Percentiles rank a stretch among this genome's conserved stretches.
These are phyloP conservation scores for Stephania cephalantha DNA, from an alignment of 164 flowering plant genomes.

Conservation along the genomic window DNA sequence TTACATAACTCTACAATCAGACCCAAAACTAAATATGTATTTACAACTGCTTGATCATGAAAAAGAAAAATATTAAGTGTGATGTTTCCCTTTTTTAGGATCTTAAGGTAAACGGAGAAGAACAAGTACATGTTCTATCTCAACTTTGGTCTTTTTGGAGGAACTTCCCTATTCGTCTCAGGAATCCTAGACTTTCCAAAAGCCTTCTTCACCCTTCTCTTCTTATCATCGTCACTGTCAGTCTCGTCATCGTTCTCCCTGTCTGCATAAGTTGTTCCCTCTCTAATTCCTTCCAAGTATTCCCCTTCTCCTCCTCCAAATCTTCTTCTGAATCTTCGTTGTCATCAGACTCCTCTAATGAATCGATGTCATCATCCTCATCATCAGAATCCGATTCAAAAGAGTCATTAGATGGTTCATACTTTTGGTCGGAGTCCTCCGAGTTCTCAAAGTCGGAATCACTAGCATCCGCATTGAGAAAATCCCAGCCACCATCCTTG, in stretches of 20 bases:
- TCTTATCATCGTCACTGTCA: slow-evolving; percentile 77
- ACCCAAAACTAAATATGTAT: background rate
- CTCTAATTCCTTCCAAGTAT: slow-evolving; percentile 91
- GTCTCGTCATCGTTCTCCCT: slow-evolving; percentile 65
- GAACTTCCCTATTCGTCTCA: slow-evolving; percentile 26
- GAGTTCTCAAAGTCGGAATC: slow-evolving; percentile 66
- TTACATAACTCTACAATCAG: too few relatives aligned
- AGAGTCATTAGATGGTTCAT: slow-evolving; percentile 65
- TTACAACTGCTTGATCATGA: background rate
- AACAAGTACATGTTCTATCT: slow-evolving; percentile 19
- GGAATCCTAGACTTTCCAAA: slow-evolving; percentile 54
- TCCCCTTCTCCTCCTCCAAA: slow-evolving; percentile 71
- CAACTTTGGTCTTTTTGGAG: slow-evolving; percentile 44
- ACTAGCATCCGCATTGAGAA: slow-evolving; percentile 70
- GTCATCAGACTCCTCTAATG: slow-evolving; percentile 79
- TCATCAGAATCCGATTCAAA: slow-evolving; percentile 64
- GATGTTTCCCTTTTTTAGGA: background rate
- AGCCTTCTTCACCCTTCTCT: slow-evolving; percentile 62
- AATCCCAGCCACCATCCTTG: slow-evolving; percentile 87
- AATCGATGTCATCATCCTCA: slow-evolving; percentile 55
- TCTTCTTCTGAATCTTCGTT: slow-evolving; percentile 55
- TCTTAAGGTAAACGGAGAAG: background rate
- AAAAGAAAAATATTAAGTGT: too few relatives aligned
- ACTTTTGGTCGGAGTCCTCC: slow-evolving; percentile 69
- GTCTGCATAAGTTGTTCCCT: slow-evolving; percentile 84